Evolutionary conservation across 2,329 filamentous ascomycete species (phyloP).

Genomic region (Claviceps monticola): DNA sequence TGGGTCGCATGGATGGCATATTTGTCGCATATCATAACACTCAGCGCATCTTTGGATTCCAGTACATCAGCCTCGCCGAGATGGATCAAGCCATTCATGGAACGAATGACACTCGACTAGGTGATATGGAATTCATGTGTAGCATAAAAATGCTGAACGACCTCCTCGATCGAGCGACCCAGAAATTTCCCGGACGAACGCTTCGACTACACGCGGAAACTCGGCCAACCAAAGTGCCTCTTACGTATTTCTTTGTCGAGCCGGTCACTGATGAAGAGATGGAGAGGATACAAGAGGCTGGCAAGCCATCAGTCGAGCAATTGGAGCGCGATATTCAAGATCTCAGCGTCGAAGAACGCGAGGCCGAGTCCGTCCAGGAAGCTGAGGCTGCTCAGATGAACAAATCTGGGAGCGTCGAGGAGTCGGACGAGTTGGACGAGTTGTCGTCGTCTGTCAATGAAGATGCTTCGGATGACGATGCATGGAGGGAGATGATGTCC

Average conservation of each 20-base stretch:
- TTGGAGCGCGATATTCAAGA: constrained; percentile 53
- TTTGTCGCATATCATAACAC: constrained; percentile 96
- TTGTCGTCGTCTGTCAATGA: constrained; percentile 9
- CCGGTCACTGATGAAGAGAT: constrained; percentile 65
- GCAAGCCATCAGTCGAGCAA: constrained; percentile 48
- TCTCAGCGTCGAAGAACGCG: constrained; percentile 22
- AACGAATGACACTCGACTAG: constrained; percentile 48
- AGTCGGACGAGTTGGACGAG: constrained; percentile 12
- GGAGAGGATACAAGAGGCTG: constrained; percentile 55
- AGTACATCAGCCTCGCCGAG: constrained; percentile 76
- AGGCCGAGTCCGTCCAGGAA: constrained; percentile 10
- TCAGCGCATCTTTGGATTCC: constrained; percentile 90
- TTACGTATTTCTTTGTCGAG: constrained; percentile 84
- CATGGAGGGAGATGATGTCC: constrained; percentile 41
- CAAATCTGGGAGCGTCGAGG: constrained; percentile 9
- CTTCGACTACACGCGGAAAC: constrained; percentile 76
- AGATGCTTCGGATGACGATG: constrained; percentile 19
- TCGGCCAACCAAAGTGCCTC: constrained; percentile 40
- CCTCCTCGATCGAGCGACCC: constrained; percentile 59
- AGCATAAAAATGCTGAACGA: constrained; percentile 71
- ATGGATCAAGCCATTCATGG: constrained; percentile 90
- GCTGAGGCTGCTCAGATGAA: constrained; percentile 9
- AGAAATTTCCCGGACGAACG: constrained; percentile 60
- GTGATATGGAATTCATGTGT: constrained; percentile 72
- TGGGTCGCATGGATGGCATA: constrained; percentile 97